These are phyloP conservation scores for Candida sithepensis DNA, from an alignment of 805 yeast genomes.

Conservation along the genomic window DNA sequence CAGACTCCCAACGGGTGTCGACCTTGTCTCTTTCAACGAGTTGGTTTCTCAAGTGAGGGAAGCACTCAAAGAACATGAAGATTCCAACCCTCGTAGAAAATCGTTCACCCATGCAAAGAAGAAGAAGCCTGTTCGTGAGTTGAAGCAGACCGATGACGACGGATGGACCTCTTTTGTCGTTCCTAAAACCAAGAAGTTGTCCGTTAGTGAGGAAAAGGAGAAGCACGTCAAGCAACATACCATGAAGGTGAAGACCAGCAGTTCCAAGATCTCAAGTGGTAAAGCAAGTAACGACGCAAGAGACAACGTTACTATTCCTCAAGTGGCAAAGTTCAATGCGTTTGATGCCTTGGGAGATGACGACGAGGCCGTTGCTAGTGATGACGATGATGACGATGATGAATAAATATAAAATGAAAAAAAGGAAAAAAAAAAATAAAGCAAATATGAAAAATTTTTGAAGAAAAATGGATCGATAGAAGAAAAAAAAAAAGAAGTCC, in stretches of 20 bases:
- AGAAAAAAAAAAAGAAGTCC: too few relatives aligned
- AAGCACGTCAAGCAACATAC: conserved; percentile 43
- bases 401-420: conserved; percentile 2
- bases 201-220: conserved; percentile 46
- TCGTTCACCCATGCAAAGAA: conserved; percentile 48
- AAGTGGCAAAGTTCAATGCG: conserved; percentile 67
- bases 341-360: conserved; percentile 70
- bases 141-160: conserved; percentile 63
- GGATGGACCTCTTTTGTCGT: conserved; percentile 74
- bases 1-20: conserved; percentile 57
- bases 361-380: conserved; percentile 38
- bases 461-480: too few relatives aligned
- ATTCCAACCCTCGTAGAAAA: conserved; percentile 49
- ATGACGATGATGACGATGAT: conserved; percentile 19
- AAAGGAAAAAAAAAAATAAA: too few relatives aligned
- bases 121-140: conserved; percentile 43
- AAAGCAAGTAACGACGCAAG: conserved; percentile 64
- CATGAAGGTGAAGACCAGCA: conserved; percentile 63
- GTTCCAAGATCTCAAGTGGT: conserved; percentile 69
- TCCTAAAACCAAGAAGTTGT: conserved; percentile 39
- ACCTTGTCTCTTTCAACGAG: conserved; percentile 59
- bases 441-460: too few relatives aligned
- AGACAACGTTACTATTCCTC: conserved; percentile 67
- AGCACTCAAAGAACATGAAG: conserved; percentile 30
- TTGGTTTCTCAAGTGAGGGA: conserved; percentile 64